Evolutionary conservation across 352 stramenopile genomes (phyloP).

Genomic region (Globisporangium rhizosaccharum): DNA sequence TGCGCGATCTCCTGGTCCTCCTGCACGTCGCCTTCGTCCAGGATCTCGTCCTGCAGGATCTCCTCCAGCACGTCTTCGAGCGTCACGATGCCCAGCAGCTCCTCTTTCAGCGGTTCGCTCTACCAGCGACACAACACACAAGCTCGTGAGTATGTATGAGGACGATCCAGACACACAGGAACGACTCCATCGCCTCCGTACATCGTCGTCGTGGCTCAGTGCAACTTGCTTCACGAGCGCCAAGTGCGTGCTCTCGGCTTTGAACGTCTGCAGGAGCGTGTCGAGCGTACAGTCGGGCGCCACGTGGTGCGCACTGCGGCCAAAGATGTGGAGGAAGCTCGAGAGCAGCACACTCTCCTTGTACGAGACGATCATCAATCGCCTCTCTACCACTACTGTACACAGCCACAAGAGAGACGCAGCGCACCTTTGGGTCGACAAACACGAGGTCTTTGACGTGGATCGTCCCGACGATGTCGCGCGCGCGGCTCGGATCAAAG

Average conservation of each 20-base stretch:
- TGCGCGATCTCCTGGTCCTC: conserved; percentile 31
- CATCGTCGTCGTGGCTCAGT: too few species aligned
- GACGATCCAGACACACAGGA: background rate
- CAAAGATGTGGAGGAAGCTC: conserved; percentile 69
- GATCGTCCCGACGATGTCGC: conserved; percentile 96
- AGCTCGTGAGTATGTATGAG: background rate
- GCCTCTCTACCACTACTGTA: background rate
- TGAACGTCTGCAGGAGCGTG: conserved; percentile 93
- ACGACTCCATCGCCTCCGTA: conserved; percentile 51
- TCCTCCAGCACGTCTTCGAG: conserved; percentile 98
- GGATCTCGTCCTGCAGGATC: conserved; percentile 95
- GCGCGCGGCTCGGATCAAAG: conserved; percentile 42
- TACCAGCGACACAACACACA: conserved; percentile 8
- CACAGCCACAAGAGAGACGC: background rate
- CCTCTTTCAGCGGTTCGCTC: conserved; percentile 83
- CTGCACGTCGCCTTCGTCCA: conserved; percentile 92
- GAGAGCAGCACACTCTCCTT: conserved; percentile 61
- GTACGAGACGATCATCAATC: background rate
- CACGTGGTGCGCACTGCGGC: conserved; percentile 61
- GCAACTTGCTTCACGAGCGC: conserved; percentile 87
- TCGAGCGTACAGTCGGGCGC: conserved; percentile 90
- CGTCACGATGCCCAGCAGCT: conserved; percentile 96
- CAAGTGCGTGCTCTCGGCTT: conserved; percentile 90
- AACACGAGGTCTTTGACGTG: conserved; percentile 99
- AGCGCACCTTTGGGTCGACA: conserved; percentile 93